Evolutionary conservation across 2,329 filamentous ascomycete species (phyloP), one percentile per base, ranked within the genome.

Genomic region (Cladophialophora exuberans): DNA sequence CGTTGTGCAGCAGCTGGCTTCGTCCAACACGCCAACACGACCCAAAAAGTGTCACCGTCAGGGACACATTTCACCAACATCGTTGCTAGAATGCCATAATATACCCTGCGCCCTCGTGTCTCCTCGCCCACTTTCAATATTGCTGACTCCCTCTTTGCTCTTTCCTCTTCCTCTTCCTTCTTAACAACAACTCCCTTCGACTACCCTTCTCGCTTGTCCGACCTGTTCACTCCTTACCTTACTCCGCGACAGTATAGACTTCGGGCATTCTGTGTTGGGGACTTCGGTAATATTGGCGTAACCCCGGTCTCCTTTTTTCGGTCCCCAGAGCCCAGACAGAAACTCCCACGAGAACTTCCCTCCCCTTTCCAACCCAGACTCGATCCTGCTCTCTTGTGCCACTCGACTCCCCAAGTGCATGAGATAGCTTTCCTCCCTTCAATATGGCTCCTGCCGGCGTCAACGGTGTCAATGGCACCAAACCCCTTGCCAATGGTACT

Each of bases 401-500:
- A 45, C 22, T 26, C 46, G 48, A 47, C 39, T 31, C 41, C 36
- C 35, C 25, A 25, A 22, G 43, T 64, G 60, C 47, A 61, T 69
- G 67, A 68, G 67, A 51, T 55, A 59, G 25, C 30, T 31, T 33
- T 25, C 59, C 47, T 25, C 23, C 54, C 43, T 42, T 46, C 51
- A 59, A 57, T 65, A 76, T 76, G 74, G 67, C 68, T 59, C 54
- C 57, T 48, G 56, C 47, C 38, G 15, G 11, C 30, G 58, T 57
- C 49, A 64, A 64, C 46, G 61, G 54, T 50, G 56, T 57, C 49
- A 60, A 64, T 26, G 66, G 69, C 53, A 60, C 64, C 53, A 52
- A 60, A 18, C 41, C 58, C 26, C 45, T 62, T 36, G 67, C 73
- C 62, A 84, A 83, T 67, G 82, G 80, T 69, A 71, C 76, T 48